These are phyloP conservation scores for Teratosphaeria destructans DNA, from an alignment of 2,329 filamentous ascomycete genomes.

Conservation along the genomic window DNA sequence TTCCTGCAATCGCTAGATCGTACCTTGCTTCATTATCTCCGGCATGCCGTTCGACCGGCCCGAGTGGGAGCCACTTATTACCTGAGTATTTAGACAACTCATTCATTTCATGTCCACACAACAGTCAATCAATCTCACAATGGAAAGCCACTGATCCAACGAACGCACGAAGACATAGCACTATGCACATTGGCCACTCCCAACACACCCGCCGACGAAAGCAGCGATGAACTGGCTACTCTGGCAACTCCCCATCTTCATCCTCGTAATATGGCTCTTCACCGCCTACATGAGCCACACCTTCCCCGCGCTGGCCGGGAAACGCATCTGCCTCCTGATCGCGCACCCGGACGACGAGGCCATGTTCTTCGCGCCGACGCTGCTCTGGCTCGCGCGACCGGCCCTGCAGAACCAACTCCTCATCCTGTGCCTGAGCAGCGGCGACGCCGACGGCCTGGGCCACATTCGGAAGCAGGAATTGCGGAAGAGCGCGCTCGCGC, in stretches of 20 bases:
- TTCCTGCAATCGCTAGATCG: not conserved
- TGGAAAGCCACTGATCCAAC: not conserved
- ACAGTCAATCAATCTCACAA: not conserved
- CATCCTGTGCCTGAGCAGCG: conserved; percentile 84
- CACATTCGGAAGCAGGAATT: conserved; percentile 75
- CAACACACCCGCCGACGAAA: not conserved
- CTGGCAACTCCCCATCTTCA: conserved; percentile 29
- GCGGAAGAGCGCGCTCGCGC: conserved; percentile 61
- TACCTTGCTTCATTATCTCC: not conserved
- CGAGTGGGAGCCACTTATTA: not conserved
- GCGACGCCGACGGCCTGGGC: conserved; percentile 82
- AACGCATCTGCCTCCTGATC: conserved; percentile 84
- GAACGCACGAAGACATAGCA: not conserved
- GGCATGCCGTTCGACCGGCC: not conserved
- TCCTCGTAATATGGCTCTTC: conserved; percentile 38
- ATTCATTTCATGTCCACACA: not conserved
- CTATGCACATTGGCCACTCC: not conserved
- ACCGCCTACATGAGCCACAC: conserved; percentile 35
- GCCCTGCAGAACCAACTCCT: conserved; percentile 81
- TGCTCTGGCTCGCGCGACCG: conserved; percentile 72
- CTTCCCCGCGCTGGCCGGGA: conserved; percentile 62
- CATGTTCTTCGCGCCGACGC: conserved; percentile 94
- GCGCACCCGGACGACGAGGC: conserved; percentile 97
- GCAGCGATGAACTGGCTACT: conserved; percentile 32
- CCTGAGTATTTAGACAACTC: not conserved